phyloP scores from a whole-genome alignment of 2,329 filamentous ascomycete genomes.

The Fusarium sp. region DNA sequence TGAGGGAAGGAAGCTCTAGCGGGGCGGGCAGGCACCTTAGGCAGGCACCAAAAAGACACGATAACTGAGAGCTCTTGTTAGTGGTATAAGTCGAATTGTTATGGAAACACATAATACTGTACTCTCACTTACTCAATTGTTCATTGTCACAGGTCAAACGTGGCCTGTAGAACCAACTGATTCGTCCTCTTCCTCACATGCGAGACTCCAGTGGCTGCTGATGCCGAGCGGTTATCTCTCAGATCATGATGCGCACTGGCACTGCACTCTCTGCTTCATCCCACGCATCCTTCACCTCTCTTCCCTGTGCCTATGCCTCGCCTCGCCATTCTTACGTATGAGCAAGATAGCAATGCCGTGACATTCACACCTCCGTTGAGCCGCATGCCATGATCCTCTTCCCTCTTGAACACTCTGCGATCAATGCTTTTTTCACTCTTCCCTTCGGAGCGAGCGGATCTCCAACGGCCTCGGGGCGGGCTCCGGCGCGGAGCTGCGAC shows the following conservation, averaged over 20 bases:
- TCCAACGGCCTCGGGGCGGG: not conserved
- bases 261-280: not conserved
- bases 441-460: not conserved
- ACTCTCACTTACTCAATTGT: not conserved
- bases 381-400: not conserved
- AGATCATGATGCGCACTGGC: constrained; percentile 4
- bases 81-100: not conserved
- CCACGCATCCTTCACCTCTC: not conserved
- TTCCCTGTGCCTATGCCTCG: not conserved
- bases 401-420: constrained; percentile 12
- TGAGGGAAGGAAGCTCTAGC: not conserved
- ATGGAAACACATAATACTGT: not conserved
- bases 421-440: constrained; percentile 2
- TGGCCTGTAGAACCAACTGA: not conserved
- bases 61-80: constrained; percentile 13
- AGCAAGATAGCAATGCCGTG: not conserved
- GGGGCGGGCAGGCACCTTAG: constrained; percentile 8
- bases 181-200: not conserved
- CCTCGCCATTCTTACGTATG: constrained; percentile 6
- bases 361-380: not conserved
- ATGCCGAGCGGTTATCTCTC: constrained; percentile 2
- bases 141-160: not conserved
- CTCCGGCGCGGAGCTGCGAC: constrained; percentile 26
- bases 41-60: not conserved
- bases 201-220: constrained; percentile 5